Conservation (phyloP, 2,329 filamentous ascomycete genomes). For the Decorospora gaudefroyi region DNA sequence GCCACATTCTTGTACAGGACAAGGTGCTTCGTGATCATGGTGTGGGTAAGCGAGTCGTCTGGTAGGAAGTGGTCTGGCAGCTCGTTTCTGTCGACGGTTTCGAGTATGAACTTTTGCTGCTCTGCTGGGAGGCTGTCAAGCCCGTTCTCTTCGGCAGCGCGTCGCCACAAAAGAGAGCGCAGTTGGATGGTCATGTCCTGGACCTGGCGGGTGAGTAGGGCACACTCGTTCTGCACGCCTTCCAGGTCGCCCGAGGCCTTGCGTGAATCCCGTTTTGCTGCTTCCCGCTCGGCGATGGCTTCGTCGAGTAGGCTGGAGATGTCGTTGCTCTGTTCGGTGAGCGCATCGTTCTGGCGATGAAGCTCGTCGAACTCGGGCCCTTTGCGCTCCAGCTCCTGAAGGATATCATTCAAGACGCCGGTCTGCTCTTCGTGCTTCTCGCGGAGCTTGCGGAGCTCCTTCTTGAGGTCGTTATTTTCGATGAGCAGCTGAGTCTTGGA, state of each 20-base stretch:
- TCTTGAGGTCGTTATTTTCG: slow-evolving; percentile 67
- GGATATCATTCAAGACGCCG: slow-evolving; percentile 80
- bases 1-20: slow-evolving; percentile 84
- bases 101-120: slow-evolving; percentile 75
- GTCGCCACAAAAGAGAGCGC: slow-evolving; percentile 86
- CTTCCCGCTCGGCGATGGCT: slow-evolving; percentile 78
- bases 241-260: slow-evolving; percentile 76
- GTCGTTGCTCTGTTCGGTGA: slow-evolving; percentile 79
- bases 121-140: slow-evolving; percentile 70
- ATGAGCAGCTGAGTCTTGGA: slow-evolving; percentile 67
- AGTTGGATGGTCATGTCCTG: slow-evolving; percentile 89
- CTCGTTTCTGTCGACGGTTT: slow-evolving; percentile 71
- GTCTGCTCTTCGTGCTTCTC: slow-evolving; percentile 74
- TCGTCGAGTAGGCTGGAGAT: slow-evolving; percentile 79
- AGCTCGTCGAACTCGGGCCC: slow-evolving; percentile 87
- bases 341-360: slow-evolving; percentile 75
- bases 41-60: slow-evolving; percentile 81
- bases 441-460: slow-evolving; percentile 73
- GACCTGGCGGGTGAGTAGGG: slow-evolving; percentile 82
- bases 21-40: slow-evolving; percentile 86
- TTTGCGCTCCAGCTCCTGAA: slow-evolving; percentile 81
- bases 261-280: slow-evolving; percentile 74
- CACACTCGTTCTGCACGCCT: slow-evolving; percentile 65
- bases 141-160: slow-evolving; percentile 80
- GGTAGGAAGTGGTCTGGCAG: slow-evolving; percentile 65